These are phyloP conservation scores for Ananas comosus DNA, from an alignment of 176 grass and related monocot species.

Conservation along the genomic window DNA sequence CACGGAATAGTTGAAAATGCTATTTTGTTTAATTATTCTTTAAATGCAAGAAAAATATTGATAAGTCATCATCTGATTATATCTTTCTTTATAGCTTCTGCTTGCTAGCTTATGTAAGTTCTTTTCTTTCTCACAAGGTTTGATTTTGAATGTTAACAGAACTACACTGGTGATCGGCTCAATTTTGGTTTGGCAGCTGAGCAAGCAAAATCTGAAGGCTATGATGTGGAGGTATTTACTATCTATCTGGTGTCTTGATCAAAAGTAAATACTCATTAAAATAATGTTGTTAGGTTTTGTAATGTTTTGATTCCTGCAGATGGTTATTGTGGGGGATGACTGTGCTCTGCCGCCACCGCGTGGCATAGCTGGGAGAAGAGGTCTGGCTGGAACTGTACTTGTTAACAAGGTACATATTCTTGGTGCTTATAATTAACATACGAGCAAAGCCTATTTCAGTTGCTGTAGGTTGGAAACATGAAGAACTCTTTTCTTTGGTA, in stretches of 20 bases:
- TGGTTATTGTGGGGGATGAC: slow-evolving; percentile 99
- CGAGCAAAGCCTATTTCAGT: not conserved
- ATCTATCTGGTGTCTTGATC: slow-evolving; percentile 10
- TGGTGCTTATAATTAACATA: not conserved
- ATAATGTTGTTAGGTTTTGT: slow-evolving; percentile 18
- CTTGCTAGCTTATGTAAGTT: slow-evolving; percentile 5
- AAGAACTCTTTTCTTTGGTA: not conserved
- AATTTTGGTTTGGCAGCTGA: slow-evolving; percentile 99
- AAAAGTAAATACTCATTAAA: not conserved
- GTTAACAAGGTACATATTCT: slow-evolving; percentile 69
- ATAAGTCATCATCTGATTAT: not conserved
- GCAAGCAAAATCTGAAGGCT: slow-evolving; percentile 98
- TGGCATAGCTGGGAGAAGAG: slow-evolving; percentile 95
- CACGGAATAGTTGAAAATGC: not conserved
- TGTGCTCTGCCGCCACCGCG: slow-evolving; percentile 90
- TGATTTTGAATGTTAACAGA: slow-evolving; percentile 56
- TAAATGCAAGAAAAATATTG: not conserved
- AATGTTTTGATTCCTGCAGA: slow-evolving; percentile 39
- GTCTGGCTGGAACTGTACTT: slow-evolving; percentile 87
- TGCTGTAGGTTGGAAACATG: not conserved
- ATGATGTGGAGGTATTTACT: slow-evolving; percentile 80
- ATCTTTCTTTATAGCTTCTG: not conserved
- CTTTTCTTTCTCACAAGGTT: slow-evolving; percentile 13
- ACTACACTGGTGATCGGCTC: slow-evolving; percentile 97
- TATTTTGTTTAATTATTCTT: not conserved